Evolutionary conservation across 2,329 filamentous ascomycete genomes (phyloP).

Genomic region (Colletotrichum trifolii): DNA sequence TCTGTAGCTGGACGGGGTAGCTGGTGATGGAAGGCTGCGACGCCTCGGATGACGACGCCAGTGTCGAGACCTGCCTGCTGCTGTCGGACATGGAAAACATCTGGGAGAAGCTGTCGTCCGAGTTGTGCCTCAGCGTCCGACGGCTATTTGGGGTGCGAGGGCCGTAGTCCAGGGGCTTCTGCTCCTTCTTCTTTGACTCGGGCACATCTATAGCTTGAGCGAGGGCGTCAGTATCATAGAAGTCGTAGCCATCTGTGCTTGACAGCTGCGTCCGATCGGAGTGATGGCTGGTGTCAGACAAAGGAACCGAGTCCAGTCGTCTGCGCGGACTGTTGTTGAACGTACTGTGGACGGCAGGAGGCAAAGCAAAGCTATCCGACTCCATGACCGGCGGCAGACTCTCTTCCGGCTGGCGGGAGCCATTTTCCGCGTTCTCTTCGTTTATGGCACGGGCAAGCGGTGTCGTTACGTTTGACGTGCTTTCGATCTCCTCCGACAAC

Average conservation of each 20-base stretch:
- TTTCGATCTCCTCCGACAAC: constrained; percentile 67
- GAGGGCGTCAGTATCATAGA: constrained; percentile 70
- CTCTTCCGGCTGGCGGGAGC: constrained; percentile 46
- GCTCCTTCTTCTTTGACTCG: constrained; percentile 49
- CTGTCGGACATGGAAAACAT: constrained; percentile 69
- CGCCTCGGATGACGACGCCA: constrained; percentile 50
- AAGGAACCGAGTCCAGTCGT: constrained; percentile 61
- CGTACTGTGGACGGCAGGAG: constrained; percentile 56
- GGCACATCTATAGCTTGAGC: constrained; percentile 65
- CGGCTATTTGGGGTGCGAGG: constrained; percentile 45
- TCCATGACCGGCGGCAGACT: constrained; percentile 61
- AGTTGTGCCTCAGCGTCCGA: constrained; percentile 60
- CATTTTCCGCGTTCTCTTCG: constrained; percentile 44
- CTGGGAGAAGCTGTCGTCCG: constrained; percentile 67
- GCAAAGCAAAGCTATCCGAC: constrained; percentile 61
- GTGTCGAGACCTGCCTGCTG: constrained; percentile 52
- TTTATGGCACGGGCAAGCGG: constrained; percentile 66
- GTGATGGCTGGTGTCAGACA: constrained; percentile 63
- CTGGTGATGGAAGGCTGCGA: constrained; percentile 16
- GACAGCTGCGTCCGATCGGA: constrained; percentile 60
- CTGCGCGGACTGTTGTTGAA: constrained; percentile 51
- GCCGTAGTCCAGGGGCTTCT: constrained; percentile 49
- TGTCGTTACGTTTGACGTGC: constrained; percentile 71
- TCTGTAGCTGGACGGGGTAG: constrained; percentile 39
- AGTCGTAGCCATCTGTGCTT: constrained; percentile 72